Base-by-base conservation (phyloP, 2,329 filamentous ascomycete genomes). In the Reticulascus tulasneorum region DNA sequence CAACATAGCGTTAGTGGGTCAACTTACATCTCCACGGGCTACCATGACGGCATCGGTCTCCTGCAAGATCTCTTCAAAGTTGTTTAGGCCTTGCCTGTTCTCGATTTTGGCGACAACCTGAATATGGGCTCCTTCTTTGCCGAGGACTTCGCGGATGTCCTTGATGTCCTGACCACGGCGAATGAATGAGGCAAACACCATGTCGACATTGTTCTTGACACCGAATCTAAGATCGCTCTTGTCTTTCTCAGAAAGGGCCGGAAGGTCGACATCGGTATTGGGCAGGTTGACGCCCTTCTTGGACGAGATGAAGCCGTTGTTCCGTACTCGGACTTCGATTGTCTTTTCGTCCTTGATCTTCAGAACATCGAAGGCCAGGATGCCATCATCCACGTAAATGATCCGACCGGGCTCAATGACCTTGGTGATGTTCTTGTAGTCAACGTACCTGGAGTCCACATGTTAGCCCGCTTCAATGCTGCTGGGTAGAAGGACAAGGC, bases 21-120 rank as follows among this genome's bases (percentile, higher is more conserved):
- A n/a, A n/a, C n/a, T 58, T n/a, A n/a, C n/a, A 61, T 97, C 93
- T 73, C 93, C 93, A 80, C 93, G 91, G 57, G 93, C 93, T 52
- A 98, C 93, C 93, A 98, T 98, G 73, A 98, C 90, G 77, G 93
- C 93, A 64, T 98, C 93, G 6, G 93, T 97, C 73, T 90, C 88
- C 60, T 80, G 77, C 43, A 98, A 82, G 57, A 98, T 98, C 73
- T 97, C 91, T 54, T 86, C 82, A 66, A 98, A 98, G 79, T 98
- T 98, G 83, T 98, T 97, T 49, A 98, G 86, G 69, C 93, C 93
- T 71, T 98, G 93, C 67, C 95, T 87, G 77, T 98, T 98, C 80
- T 98, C 93, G 53, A 98, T 95, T 84, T 98, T 98, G 78, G 93
- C 86, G 63, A 98, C 97, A 71, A 98, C 95, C 75, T 98, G 91